Percentiles rank a stretch among this genome's conserved stretches.
These are phyloP conservation scores for Alternaria hordeiaustralica DNA, from an alignment of 2,329 filamentous ascomycete species.

Conservation along the genomic window DNA sequence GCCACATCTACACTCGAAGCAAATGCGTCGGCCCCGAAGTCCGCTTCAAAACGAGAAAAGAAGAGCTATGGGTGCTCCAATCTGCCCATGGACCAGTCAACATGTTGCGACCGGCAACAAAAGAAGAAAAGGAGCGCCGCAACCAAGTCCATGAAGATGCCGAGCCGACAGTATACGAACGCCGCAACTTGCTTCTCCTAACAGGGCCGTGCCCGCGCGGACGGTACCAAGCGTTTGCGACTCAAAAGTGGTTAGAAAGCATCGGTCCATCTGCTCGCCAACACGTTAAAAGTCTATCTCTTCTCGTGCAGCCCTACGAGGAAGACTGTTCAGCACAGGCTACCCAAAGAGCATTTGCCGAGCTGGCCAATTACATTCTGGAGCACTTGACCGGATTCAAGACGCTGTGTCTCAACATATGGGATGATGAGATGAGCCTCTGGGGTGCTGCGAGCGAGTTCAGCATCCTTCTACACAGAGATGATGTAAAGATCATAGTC, in stretches of 20 bases:
- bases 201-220: constrained; percentile 41
- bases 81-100: constrained; percentile 34
- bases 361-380: constrained; percentile 25
- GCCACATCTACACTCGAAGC: constrained; percentile 43
- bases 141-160: constrained; percentile 31
- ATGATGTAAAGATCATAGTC: constrained; percentile 14
- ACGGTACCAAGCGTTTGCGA: constrained; percentile 44
- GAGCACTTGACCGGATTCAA: constrained; percentile 19
- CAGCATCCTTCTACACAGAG: constrained; percentile 13
- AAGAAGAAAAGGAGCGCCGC: constrained; percentile 20
- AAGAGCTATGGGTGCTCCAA: constrained; percentile 36
- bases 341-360: constrained; percentile 22
- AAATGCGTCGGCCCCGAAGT: constrained; percentile 34
- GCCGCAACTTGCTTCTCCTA: constrained; percentile 34
- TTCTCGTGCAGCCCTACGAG: constrained; percentile 37
- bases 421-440: constrained; percentile 13
- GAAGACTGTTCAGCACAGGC: constrained; percentile 31
- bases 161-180: constrained; percentile 34
- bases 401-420: constrained; percentile 26
- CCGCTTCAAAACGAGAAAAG: constrained; percentile 17
- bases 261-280: constrained; percentile 21
- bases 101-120: constrained; percentile 35
- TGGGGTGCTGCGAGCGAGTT: constrained; percentile 14
- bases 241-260: constrained; percentile 29
- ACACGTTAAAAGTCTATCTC: constrained; percentile 26